phyloP scores from a whole-genome alignment of 768 basidiomycete species.

The Amanita fuliginea region DNA sequence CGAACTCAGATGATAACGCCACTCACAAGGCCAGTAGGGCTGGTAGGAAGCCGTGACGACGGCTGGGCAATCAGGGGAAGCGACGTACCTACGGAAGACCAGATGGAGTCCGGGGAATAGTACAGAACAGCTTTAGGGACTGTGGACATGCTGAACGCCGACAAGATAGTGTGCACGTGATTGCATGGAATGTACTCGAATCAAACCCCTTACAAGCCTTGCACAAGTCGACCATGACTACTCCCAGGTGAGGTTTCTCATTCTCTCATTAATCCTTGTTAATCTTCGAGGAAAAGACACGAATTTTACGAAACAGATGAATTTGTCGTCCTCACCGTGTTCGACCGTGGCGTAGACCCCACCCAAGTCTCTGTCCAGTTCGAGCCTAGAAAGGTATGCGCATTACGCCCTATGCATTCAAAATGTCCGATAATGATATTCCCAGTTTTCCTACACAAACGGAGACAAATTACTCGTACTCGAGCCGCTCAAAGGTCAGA shows the following conservation, averaged over 20 bases:
- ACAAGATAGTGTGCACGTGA: background rate
- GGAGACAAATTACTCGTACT: constrained; percentile 64
- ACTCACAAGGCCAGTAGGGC: constrained; percentile 49
- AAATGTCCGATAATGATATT: constrained; percentile 5
- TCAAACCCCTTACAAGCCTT: background rate
- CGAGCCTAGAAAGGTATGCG: constrained; percentile 48
- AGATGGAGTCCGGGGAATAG: constrained; percentile 46
- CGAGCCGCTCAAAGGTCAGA: constrained; percentile 75
- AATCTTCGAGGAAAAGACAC: constrained; percentile 34
- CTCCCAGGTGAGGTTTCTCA: constrained; percentile 19
- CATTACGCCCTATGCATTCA: background rate
- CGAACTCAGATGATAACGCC: background rate
- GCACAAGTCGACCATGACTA: constrained; percentile 17
- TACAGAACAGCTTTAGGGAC: constrained; percentile 78
- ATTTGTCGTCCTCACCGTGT: constrained; percentile 58
- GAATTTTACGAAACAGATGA: constrained; percentile 88
- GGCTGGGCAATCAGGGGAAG: background rate
- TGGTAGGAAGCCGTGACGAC: constrained; percentile 12
- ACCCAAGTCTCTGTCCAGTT: constrained; percentile 50
- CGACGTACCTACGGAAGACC: constrained; percentile 54
- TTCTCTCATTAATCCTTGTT: background rate
- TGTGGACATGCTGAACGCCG: constrained; percentile 13
- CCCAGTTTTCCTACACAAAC: constrained; percentile 48
- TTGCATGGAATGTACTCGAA: constrained; percentile 26
- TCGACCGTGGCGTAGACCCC: constrained; percentile 68